phyloP scores from a whole-genome alignment of 2,329 filamentous ascomycete species.

The Alternaria sp. region DNA sequence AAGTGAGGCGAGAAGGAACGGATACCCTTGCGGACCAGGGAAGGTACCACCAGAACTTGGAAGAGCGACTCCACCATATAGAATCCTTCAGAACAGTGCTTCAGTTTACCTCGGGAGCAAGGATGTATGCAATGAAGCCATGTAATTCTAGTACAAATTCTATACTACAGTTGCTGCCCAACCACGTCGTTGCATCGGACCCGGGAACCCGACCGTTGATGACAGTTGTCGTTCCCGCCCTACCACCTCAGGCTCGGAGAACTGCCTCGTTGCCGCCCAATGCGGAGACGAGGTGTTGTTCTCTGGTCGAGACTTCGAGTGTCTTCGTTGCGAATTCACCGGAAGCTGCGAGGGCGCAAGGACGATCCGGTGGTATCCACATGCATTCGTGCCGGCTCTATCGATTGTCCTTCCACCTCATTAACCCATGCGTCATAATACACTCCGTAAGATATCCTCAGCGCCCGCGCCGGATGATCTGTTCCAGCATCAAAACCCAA shows the following conservation, averaged over 20 bases:
- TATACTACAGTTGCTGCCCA: slow-evolving; percentile 34
- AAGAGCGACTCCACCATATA: slow-evolving; percentile 13
- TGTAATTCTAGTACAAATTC: slow-evolving; percentile 24
- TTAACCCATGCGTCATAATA: slow-evolving; percentile 35
- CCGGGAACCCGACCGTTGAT: slow-evolving; percentile 23
- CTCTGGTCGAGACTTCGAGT: slow-evolving; percentile 15
- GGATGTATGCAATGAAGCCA: slow-evolving; percentile 19
- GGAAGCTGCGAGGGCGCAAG: slow-evolving; percentile 16
- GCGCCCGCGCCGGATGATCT: slow-evolving; percentile 39
- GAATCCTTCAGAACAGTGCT: neutral
- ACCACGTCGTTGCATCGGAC: slow-evolving; percentile 12
- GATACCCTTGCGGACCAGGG: slow-evolving; percentile 11
- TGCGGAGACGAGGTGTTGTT: slow-evolving; percentile 1
- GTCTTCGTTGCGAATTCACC: slow-evolving; percentile 21
- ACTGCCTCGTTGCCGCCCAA: slow-evolving; percentile 31
- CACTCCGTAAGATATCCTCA: slow-evolving; percentile 26
- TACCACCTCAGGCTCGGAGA: slow-evolving; percentile 20
- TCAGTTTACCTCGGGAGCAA: slow-evolving; percentile 4
- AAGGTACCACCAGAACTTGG: neutral
- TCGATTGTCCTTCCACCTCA: slow-evolving; percentile 22
- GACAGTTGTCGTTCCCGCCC: slow-evolving; percentile 27
- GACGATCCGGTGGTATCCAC: slow-evolving; percentile 26
- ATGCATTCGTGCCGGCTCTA: slow-evolving; percentile 23
- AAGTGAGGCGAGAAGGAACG: slow-evolving; percentile 23
- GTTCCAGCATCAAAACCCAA: slow-evolving; percentile 29